A percentile compares a stretch with the other conserved stretches of the same genome.
phyloP scores from a whole-genome alignment of 1,139 yeast genomes.

The Diutina pseudorugosa region DNA sequence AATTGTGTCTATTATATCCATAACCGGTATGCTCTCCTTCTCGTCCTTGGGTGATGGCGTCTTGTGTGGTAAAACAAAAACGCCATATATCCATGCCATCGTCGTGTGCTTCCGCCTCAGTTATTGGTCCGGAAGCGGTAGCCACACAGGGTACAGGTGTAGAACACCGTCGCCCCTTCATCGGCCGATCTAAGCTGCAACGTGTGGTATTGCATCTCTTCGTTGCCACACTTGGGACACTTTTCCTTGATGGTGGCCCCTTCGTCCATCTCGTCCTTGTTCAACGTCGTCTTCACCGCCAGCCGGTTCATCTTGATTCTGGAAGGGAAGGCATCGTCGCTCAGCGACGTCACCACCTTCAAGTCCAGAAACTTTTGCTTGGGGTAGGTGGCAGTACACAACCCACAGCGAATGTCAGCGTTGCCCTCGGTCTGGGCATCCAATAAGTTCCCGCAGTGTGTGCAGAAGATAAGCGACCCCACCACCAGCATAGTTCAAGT shows the following conservation, averaged over 20 bases:
- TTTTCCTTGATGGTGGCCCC: constrained; percentile 95
- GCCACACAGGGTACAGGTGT: constrained; percentile 89
- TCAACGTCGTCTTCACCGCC: constrained; percentile 76
- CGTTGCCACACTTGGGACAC: constrained; percentile 96
- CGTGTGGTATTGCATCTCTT: constrained; percentile 96
- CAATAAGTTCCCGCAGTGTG: constrained; percentile 84
- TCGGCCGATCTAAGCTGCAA: constrained; percentile 94
- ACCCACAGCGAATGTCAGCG: constrained; percentile 42
- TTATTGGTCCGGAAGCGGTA: constrained; percentile 91
- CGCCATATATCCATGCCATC: neutral
- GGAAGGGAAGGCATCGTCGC: constrained; percentile 91
- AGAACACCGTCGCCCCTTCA: constrained; percentile 95
- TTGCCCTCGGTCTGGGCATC: constrained; percentile 47
- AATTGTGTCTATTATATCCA: constrained; percentile 4
- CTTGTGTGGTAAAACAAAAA: too few relatives aligned
- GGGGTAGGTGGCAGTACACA: constrained; percentile 53
- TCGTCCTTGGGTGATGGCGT: neutral
- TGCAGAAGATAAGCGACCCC: constrained; percentile 88
- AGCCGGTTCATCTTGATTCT: constrained; percentile 69
- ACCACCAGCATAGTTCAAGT: constrained; percentile 64
- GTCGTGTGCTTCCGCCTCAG: constrained; percentile 16
- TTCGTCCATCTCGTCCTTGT: constrained; percentile 70
- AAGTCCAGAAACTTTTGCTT: constrained; percentile 55
- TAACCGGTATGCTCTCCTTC: constrained; percentile 6
- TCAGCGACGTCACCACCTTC: constrained; percentile 76